A percentile compares a stretch with the other conserved stretches of the same genome.
Conservation (phyloP, 2,329 filamentous ascomycete genomes). For the Fusarium anthophilum region DNA sequence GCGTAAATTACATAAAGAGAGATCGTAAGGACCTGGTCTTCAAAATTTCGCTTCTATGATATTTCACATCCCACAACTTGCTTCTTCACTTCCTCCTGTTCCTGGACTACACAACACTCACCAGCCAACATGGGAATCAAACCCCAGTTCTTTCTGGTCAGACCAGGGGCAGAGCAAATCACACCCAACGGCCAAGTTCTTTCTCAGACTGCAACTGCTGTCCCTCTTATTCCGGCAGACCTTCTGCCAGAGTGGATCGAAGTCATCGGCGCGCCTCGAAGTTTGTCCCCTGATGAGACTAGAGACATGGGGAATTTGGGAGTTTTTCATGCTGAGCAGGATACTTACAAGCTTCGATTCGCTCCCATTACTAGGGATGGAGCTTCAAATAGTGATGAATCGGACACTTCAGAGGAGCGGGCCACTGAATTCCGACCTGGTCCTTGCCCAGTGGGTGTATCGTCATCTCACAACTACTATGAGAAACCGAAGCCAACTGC, state of each 20-base stretch:
- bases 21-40: no score
- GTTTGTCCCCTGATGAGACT: slow-evolving; percentile 51
- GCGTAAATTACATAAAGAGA: slow-evolving; percentile 3
- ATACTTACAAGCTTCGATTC: slow-evolving; percentile 33
- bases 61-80: not conserved
- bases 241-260: slow-evolving; percentile 59
- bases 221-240: slow-evolving; percentile 65
- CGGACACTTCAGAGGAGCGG: not conserved
- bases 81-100: not conserved
- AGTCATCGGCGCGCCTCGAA: slow-evolving; percentile 55
- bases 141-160: slow-evolving; percentile 54
- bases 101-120: not conserved
- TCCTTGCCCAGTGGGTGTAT: not conserved
- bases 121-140: slow-evolving; percentile 29
- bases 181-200: slow-evolving; percentile 34
- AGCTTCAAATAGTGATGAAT: not conserved
- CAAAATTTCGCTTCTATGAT: not conserved
- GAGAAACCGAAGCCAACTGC: not conserved
- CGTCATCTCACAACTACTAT: not conserved
- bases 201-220: slow-evolving; percentile 48
- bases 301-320: slow-evolving; percentile 53
- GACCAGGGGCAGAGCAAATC: slow-evolving; percentile 46
- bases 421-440: not conserved
- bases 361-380: not conserved
- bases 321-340: slow-evolving; percentile 30